A percentile compares a stretch with the other conserved stretches of the same genome.
These are phyloP conservation scores for Cubamyces sp. DNA, from an alignment of 768 basidiomycete genomes.

Conservation along the genomic window DNA sequence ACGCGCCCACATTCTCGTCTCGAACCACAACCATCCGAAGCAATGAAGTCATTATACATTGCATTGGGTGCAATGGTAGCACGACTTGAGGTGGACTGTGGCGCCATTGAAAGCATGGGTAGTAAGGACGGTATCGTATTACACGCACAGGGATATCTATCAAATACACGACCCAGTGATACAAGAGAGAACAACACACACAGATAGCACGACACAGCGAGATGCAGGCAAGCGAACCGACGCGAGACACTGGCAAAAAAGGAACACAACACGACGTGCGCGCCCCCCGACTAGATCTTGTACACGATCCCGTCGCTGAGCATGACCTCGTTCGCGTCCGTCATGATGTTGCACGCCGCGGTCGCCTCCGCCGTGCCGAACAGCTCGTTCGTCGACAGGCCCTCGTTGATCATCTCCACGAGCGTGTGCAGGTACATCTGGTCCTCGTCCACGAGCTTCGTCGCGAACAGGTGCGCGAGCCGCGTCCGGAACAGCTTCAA, in stretches of 20 bases:
- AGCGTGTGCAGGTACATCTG: constrained; percentile 72
- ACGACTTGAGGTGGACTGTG: no score
- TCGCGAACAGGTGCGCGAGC: constrained; percentile 72
- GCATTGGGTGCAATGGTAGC: no score
- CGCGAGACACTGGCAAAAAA: not conserved
- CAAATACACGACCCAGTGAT: constrained; percentile 9
- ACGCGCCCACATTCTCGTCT: constrained; percentile 3
- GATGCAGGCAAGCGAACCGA: not conserved
- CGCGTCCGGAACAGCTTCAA: constrained; percentile 79
- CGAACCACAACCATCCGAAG: not conserved
- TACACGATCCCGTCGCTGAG: constrained; percentile 86
- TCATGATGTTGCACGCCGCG: constrained; percentile 74
- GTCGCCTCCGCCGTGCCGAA: constrained; percentile 86
- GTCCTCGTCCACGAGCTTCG: constrained; percentile 73
- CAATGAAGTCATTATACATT: no score
- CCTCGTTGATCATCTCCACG: constrained; percentile 76
- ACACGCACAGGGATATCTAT: constrained; percentile 1
- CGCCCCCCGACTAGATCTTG: constrained; percentile 57
- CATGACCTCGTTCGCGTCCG: constrained; percentile 82
- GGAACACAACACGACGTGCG: not conserved
- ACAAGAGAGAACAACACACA: not conserved
- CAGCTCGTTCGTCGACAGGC: constrained; percentile 64
- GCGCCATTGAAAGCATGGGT: no score
- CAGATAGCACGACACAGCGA: constrained; percentile 1
- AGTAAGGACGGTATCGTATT: not conserved